Evolutionary conservation across 2,329 filamentous ascomycete species (phyloP).

Genomic region (Pseudogymnoascus verrucosus): DNA sequence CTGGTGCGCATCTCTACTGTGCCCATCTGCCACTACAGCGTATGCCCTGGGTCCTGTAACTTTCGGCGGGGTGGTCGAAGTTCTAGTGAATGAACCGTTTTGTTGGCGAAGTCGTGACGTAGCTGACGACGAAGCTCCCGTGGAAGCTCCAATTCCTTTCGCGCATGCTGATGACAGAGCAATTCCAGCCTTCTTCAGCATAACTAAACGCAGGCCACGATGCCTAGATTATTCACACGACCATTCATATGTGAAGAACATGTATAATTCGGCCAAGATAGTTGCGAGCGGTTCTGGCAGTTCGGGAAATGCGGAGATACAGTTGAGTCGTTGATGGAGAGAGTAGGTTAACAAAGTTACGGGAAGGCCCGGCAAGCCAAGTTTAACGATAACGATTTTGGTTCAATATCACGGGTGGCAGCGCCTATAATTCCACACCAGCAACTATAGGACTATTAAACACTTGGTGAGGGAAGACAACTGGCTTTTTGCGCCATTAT

Average conservation of each 20-base stretch:
- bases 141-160: constrained; percentile 27
- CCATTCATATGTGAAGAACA: neutral
- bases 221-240: neutral
- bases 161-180: constrained; percentile 32
- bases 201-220: constrained; percentile 21
- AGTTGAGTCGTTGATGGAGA: constrained; percentile 8
- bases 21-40: constrained; percentile 29
- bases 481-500: neutral
- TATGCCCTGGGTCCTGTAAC: constrained; percentile 24
- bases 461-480: neutral
- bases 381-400: neutral
- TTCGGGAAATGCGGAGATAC: neutral
- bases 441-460: neutral
- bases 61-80: constrained; percentile 11
- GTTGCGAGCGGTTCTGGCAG: neutral
- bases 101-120: constrained; percentile 22
- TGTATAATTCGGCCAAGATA: constrained; percentile 10
- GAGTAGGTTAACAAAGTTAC: constrained; percentile 9
- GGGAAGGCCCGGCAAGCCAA: neutral
- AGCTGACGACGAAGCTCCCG: constrained; percentile 20
- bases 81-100: constrained; percentile 13
- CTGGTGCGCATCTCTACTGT: constrained; percentile 29
- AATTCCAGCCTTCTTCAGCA: constrained; percentile 38
- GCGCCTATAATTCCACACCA: neutral
- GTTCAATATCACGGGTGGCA: neutral